Evolutionary conservation across 2,329 filamentous ascomycete genomes (phyloP).

Genomic region (Cladobotryum protrusum): DNA sequence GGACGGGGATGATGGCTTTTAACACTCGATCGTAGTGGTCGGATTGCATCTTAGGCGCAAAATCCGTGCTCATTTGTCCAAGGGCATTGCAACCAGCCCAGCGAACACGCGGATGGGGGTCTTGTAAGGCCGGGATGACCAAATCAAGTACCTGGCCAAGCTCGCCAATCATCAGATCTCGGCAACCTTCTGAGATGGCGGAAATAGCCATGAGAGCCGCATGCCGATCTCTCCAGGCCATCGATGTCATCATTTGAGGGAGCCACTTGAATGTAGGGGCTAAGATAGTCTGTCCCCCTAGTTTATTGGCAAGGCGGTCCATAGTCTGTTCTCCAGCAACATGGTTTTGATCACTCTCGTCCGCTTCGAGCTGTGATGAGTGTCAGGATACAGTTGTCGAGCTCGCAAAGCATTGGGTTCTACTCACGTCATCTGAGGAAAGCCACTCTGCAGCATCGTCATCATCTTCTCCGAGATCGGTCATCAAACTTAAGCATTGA

Average conservation of each 20-base stretch:
- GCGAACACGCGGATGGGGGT: constrained; percentile 86
- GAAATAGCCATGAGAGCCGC: constrained; percentile 98
- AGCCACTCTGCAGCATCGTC: constrained; percentile 95
- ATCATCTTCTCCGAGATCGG: constrained; percentile 88
- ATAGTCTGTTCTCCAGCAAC: constrained; percentile 97
- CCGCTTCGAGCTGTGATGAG: constrained; percentile 66
- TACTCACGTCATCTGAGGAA: constrained; percentile 74
- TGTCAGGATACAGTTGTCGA: constrained; percentile 20
- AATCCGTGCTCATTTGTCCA: constrained; percentile 99
- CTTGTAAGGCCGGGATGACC: constrained; percentile 84
- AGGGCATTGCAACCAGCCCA: constrained; percentile 98
- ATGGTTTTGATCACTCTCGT: constrained; percentile 95
- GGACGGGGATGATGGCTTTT: constrained; percentile 84
- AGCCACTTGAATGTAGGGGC: constrained; percentile 96
- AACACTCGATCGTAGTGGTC: constrained; percentile 87
- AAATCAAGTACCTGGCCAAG: constrained; percentile 89
- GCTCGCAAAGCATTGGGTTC: neutral
- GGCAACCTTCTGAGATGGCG: constrained; percentile 94
- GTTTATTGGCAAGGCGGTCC: constrained; percentile 94
- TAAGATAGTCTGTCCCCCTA: constrained; percentile 87
- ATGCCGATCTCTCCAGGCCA: constrained; percentile 90
- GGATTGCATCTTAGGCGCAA: constrained; percentile 95
- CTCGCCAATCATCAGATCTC: constrained; percentile 91
- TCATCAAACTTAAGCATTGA: constrained; percentile 96
- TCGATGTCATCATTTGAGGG: constrained; percentile 93